phyloP scores from a whole-genome alignment of 345 rosid genomes.

The Lumnitzera racemosa region DNA sequence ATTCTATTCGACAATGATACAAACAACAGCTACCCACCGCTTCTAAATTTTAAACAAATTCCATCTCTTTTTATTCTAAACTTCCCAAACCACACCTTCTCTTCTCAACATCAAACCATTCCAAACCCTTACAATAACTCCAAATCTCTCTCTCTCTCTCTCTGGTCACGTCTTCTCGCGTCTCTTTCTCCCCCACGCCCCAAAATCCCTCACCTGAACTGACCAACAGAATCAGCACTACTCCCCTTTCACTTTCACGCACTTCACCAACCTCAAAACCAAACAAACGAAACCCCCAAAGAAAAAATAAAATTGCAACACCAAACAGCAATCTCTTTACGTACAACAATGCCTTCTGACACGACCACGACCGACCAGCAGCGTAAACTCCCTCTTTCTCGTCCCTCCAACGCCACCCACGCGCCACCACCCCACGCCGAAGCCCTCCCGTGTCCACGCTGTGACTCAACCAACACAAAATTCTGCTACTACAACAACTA shows the following conservation, averaged over 20 bases:
- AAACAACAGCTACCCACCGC: background rate
- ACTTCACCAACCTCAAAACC: background rate
- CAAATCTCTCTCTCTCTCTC: constrained; percentile 1
- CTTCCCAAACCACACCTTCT: no score
- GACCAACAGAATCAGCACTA: background rate
- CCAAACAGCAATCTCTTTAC: background rate
- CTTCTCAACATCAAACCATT: no score
- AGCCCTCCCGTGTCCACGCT: constrained; percentile 50
- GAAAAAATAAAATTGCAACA: background rate
- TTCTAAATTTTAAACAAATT: background rate
- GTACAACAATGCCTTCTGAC: constrained; percentile 26
- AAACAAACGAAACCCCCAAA: no score
- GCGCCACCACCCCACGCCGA: constrained; percentile 28
- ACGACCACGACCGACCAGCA: constrained; percentile 12
- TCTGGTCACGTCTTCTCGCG: background rate
- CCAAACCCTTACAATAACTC: no score
- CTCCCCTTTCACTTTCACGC: background rate
- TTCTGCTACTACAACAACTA: constrained; percentile 69
- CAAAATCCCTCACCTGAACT: no score
- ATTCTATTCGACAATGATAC: no score
- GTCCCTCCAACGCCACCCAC: constrained; percentile 4
- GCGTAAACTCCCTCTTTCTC: background rate
- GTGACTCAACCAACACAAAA: constrained; percentile 48
- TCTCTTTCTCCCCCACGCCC: background rate
- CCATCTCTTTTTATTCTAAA: background rate